These are phyloP conservation scores for Immersiporthe knoxdaviesiana DNA, from an alignment of 2,329 filamentous ascomycete genomes.

Conservation along the genomic window DNA sequence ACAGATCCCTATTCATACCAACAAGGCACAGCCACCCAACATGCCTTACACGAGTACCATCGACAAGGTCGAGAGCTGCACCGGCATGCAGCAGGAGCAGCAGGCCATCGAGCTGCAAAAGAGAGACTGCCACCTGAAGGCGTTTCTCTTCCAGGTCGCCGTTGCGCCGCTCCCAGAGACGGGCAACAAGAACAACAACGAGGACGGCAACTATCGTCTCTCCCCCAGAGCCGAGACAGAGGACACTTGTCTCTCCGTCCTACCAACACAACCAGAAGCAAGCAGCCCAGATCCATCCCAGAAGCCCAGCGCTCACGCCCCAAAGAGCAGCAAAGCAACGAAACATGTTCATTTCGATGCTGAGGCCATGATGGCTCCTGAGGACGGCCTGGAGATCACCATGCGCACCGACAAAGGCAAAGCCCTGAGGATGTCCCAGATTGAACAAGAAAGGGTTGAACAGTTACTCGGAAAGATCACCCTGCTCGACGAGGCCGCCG, in stretches of 20 bases:
- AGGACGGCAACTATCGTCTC: neutral
- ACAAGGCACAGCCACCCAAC: neutral
- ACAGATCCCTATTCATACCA: neutral
- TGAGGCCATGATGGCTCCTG: neutral
- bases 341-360: neutral
- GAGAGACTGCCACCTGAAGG: neutral
- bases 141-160: neutral
- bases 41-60: neutral
- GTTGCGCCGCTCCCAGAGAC: neutral
- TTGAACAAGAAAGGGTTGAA: neutral
- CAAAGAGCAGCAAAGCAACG: neutral
- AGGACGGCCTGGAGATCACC: neutral
- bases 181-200: neutral
- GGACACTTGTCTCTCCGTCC: neutral
- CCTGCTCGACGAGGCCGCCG: neutral
- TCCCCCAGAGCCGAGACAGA: neutral
- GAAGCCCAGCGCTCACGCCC: neutral
- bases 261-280: neutral
- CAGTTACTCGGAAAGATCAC: neutral
- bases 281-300: neutral
- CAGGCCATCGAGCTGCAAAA: neutral
- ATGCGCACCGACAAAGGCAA: neutral
- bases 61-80: neutral
- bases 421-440: neutral
- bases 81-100: neutral